phyloP scores from a whole-genome alignment of 2,329 filamentous ascomycete genomes.

The Aspergillus fructus region DNA sequence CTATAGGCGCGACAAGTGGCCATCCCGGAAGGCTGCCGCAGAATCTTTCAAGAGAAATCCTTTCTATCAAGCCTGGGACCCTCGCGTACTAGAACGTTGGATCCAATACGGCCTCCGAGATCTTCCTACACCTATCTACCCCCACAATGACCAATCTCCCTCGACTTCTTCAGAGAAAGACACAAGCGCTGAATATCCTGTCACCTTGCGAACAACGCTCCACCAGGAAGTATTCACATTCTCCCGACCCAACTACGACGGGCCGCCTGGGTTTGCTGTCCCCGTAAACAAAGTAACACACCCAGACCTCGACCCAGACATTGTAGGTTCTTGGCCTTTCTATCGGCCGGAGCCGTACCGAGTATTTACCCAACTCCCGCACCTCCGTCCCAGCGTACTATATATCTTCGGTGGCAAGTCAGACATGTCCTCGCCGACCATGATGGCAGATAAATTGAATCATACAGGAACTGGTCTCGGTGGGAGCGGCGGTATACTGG shows the following conservation, averaged over 20 bases:
- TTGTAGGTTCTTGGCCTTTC: constrained; percentile 38
- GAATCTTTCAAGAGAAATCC: constrained; percentile 65
- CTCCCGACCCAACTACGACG: constrained; percentile 55
- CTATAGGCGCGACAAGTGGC: constrained; percentile 77
- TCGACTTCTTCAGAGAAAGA: constrained; percentile 1
- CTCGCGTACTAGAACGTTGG: constrained; percentile 73
- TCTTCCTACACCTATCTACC: constrained; percentile 59
- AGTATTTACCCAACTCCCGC: constrained; percentile 41
- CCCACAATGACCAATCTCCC: constrained; percentile 22
- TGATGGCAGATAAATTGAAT: constrained; percentile 42
- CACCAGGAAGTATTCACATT: constrained; percentile 74
- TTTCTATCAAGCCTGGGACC: constrained; percentile 83
- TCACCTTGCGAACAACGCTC: constrained; percentile 75
- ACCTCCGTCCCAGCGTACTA: constrained; percentile 47
- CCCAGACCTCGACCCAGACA: constrained; percentile 44
- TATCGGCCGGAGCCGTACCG: constrained; percentile 44
- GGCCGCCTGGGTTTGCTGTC: constrained; percentile 48
- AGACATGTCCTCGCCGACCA: constrained; percentile 38
- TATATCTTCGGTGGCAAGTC: constrained; percentile 48
- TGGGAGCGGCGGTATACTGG: constrained; percentile 55
- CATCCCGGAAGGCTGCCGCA: constrained; percentile 68
- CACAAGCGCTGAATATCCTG: constrained; percentile 42
- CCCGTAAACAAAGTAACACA: constrained; percentile 43
- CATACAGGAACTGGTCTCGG: constrained; percentile 41
- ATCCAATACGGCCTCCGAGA: constrained; percentile 72